Conservation (phyloP, 2,329 filamentous ascomycete genomes). For the Diaporthe destruens region DNA sequence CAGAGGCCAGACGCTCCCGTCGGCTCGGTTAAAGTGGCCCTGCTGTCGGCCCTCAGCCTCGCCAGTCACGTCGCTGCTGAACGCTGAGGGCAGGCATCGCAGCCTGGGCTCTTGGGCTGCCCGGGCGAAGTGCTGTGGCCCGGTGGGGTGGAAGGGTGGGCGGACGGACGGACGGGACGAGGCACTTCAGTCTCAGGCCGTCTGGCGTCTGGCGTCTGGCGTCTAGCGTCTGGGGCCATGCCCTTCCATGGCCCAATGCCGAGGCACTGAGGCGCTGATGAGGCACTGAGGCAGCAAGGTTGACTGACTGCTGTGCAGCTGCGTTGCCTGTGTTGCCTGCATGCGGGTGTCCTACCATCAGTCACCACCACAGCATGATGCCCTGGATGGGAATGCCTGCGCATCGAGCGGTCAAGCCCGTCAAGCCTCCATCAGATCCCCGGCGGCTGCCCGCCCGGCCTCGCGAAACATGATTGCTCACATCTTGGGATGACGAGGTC, state of each 20-base stretch:
- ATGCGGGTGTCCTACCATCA: constrained; percentile 20
- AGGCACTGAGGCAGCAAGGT: too few species aligned
- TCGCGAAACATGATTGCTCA: constrained; percentile 29
- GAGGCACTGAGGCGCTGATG: too few species aligned
- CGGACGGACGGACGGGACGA: too few species aligned
- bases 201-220: too few species aligned
- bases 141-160: neutral
- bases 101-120: too few species aligned
- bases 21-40: constrained; percentile 26
- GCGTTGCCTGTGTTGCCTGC: constrained; percentile 11
- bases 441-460: constrained; percentile 18
- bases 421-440: constrained; percentile 23
- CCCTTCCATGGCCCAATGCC: neutral
- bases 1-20: constrained; percentile 17
- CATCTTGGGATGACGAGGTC: constrained; percentile 33
- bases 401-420: constrained; percentile 28
- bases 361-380: too few species aligned
- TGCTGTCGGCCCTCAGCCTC: constrained; percentile 7
- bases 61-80: constrained; percentile 1
- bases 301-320: constrained; percentile 14
- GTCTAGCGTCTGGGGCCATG: too few species aligned
- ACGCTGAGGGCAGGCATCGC: too few species aligned
- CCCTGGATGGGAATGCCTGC: neutral
- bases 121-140: too few species aligned
- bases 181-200: neutral